Conservation (phyloP, 352 stramenopile species). For the Phytophthora meadii region DNA sequence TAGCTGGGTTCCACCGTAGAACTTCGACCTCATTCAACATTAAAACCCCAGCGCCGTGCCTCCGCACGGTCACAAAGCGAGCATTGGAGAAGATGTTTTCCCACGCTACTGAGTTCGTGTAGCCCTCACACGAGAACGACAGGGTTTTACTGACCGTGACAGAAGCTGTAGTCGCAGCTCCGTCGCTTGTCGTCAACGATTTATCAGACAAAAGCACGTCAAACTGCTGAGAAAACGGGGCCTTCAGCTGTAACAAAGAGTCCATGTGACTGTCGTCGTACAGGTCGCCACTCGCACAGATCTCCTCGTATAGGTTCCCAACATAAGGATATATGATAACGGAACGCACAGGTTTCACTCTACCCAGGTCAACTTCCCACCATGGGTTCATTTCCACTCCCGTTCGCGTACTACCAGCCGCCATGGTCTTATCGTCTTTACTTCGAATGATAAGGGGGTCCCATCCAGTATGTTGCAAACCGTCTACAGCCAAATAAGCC, state of each 20-base stretch:
- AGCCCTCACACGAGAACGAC: slow-evolving; percentile 58
- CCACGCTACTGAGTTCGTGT: slow-evolving; percentile 46
- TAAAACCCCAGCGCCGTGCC: slow-evolving; percentile 37
- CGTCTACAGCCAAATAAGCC: slow-evolving; percentile 62
- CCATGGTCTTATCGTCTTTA: slow-evolving; percentile 14
- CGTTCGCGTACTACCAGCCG: slow-evolving; percentile 60
- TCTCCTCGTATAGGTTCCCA: slow-evolving; percentile 42
- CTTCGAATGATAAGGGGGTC: slow-evolving; percentile 41
- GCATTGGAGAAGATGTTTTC: slow-evolving; percentile 44
- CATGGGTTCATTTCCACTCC: slow-evolving; percentile 51
- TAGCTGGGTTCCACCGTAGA: slow-evolving; percentile 62
- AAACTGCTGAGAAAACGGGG: slow-evolving; percentile 65
- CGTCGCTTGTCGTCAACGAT: slow-evolving; percentile 30
- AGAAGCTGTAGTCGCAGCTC: slow-evolving; percentile 2
- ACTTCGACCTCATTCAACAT: slow-evolving; percentile 83
- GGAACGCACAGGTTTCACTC: slow-evolving; percentile 45
- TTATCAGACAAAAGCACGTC: slow-evolving; percentile 48
- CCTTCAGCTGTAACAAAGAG: slow-evolving; percentile 43
- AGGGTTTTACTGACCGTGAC: slow-evolving; percentile 39
- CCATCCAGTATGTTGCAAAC: slow-evolving; percentile 42
- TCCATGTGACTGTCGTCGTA: slow-evolving; percentile 49
- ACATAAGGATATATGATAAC: slow-evolving; percentile 64
- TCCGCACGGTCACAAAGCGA: slow-evolving; percentile 60
- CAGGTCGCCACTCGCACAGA: slow-evolving; percentile 55
- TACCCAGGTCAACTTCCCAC: slow-evolving; percentile 79